These are phyloP conservation scores for Clitopilus hobsonii DNA, from an alignment of 768 basidiomycete genomes.

Conservation along the genomic window DNA sequence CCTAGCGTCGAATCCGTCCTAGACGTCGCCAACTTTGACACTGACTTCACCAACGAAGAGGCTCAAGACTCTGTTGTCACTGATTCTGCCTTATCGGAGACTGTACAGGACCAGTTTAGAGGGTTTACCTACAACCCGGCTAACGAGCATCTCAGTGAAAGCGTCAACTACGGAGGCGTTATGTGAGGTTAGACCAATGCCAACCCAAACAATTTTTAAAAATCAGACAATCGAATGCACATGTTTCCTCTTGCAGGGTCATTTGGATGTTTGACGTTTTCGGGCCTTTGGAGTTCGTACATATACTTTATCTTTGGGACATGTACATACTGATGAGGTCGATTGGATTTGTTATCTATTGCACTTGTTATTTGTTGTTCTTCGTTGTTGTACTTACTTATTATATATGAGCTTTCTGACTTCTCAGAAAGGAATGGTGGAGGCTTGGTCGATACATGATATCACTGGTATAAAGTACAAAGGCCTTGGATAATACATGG, in stretches of 20 bases:
- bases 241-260: no score
- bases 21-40: constrained; percentile 95
- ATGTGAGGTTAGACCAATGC: constrained; percentile 21
- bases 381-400: no score
- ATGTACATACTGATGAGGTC: no score
- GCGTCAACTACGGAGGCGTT: constrained; percentile 59
- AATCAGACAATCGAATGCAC: no score
- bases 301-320: no score
- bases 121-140: constrained; percentile 88
- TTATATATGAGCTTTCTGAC: no score
- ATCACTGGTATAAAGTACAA: no score
- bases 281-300: no score
- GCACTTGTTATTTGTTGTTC: neutral
- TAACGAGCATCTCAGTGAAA: constrained; percentile 82
- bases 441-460: no score
- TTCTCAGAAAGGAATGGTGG: no score
- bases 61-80: constrained; percentile 95
- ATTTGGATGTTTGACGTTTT: no score
- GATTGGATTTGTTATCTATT: neutral
- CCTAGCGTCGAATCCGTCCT: constrained; percentile 94
- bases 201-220: neutral
- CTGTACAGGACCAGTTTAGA: constrained; percentile 93
- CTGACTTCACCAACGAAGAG: constrained; percentile 95
- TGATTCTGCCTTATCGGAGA: constrained; percentile 88
- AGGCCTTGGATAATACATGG: no score